phyloP scores from a whole-genome alignment of 2,329 filamentous ascomycete species.

The Aureobasidium sp. region DNA sequence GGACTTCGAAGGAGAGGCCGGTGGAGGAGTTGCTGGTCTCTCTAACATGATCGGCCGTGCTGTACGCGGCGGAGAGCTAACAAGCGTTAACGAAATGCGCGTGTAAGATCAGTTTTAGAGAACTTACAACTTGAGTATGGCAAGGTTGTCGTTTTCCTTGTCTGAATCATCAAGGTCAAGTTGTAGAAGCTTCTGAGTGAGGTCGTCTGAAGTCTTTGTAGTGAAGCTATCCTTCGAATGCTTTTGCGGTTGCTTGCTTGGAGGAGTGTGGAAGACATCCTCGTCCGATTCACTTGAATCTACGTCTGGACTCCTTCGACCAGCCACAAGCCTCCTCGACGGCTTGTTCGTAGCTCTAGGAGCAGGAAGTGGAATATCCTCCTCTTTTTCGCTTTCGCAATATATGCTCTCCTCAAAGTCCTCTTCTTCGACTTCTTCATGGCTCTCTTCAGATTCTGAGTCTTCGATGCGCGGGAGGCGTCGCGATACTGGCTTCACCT shows the following conservation, averaged over 20 bases:
- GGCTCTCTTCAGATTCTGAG: neutral
- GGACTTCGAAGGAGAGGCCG: constrained; percentile 36
- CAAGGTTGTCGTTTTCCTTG: constrained; percentile 25
- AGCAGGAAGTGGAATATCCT: neutral
- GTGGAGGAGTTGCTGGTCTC: constrained; percentile 33
- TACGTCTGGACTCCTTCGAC: neutral
- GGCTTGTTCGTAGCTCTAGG: neutral
- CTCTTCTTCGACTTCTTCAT: constrained; percentile 20
- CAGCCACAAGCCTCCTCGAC: neutral
- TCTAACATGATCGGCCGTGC: neutral
- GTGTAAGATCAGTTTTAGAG: neutral
- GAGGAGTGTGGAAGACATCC: constrained; percentile 8
- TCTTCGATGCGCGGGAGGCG: constrained; percentile 1
- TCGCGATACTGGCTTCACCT: neutral
- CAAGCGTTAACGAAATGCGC: neutral
- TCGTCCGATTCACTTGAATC: constrained; percentile 9
- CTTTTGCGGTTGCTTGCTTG: neutral
- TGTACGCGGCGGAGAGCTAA: constrained; percentile 11
- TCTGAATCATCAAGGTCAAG: constrained; percentile 21
- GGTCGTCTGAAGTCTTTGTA: neutral
- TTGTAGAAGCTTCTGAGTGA: constrained; percentile 1
- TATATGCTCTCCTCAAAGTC: constrained; percentile 31
- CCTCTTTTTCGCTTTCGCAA: constrained; percentile 24
- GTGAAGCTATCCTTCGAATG: neutral
- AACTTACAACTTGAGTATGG: constrained; percentile 22